Percentiles rank a stretch among this genome's conserved stretches.
Conservation (phyloP, 2,329 filamentous ascomycete species). For the Moelleriella libera region DNA sequence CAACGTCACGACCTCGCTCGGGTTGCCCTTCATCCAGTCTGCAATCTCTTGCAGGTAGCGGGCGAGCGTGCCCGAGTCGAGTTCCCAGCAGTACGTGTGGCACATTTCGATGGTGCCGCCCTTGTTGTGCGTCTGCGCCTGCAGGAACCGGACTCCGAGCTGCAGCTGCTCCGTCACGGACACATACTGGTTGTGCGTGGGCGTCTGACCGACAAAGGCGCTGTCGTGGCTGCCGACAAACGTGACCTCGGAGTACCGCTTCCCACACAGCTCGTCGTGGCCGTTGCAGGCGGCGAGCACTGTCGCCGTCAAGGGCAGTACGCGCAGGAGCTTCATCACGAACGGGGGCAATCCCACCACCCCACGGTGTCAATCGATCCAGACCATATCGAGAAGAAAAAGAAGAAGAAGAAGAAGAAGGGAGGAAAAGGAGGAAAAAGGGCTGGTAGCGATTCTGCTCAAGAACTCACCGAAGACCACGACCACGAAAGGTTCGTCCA, state of each 20-base stretch:
- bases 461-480: slow-evolving; percentile 2
- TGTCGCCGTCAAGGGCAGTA: slow-evolving; percentile 7
- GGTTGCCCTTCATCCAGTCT: slow-evolving; percentile 42
- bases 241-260: slow-evolving; percentile 44
- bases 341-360: background rate
- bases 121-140: slow-evolving; percentile 46
- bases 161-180: slow-evolving; percentile 43
- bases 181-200: slow-evolving; percentile 45
- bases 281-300: slow-evolving; percentile 38
- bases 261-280: slow-evolving; percentile 36
- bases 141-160: slow-evolving; percentile 48
- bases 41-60: slow-evolving; percentile 43
- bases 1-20: slow-evolving; percentile 47
- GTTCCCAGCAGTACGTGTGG: slow-evolving; percentile 46
- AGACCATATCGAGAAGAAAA: too few relatives aligned
- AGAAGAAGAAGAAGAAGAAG: too few relatives aligned
- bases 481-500: background rate
- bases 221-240: slow-evolving; percentile 52
- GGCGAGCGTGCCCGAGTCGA: slow-evolving; percentile 43
- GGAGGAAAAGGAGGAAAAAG: background rate
- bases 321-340: slow-evolving; percentile 7
- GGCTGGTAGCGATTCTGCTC: background rate
- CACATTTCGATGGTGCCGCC: slow-evolving; percentile 42
- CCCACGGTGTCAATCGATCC: background rate
- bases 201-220: slow-evolving; percentile 43